Evolutionary conservation across 441 rosid genomes (phyloP), one percentile per base, ranked within the genome.

Genomic region (Brassica hybrid): DNA sequence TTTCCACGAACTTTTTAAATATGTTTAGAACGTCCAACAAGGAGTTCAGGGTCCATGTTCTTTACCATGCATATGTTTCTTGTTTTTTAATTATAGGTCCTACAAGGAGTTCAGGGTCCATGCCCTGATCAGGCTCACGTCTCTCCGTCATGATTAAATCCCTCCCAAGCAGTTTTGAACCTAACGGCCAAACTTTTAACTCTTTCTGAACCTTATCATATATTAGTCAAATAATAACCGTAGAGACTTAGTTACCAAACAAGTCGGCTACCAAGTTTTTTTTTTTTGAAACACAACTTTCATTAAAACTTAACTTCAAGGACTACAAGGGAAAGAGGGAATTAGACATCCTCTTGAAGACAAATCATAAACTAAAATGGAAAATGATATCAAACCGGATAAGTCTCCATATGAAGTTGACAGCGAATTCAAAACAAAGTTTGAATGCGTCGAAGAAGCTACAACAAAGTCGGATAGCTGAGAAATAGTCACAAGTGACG

Each of bases 21-120:
- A 54, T 18, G 18, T 60, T 57, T 6, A 30, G 32, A 71, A 58
- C 14, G 21, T 60, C 43, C 59, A 41, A n/a, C n/a, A n/a, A n/a
- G 52, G 52, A 43, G 52, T 43, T 43, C 52, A 43, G 52, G 52
- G 52, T 12, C 48, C 52, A 43, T 43, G 17, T 57, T 57, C 13
- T 57, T 57, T 18, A 57, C 61, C 61, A 57, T 57, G 61, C 61
- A 18, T 57, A 57, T 18, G 57, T 54, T 54, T 54, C 4, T 54
- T 45, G 16, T 14, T 14, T 52, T 52, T 16, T 6, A 14, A 18
- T 57, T 57, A 4, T 57, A 19, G 27, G 61, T 57, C 61, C 27
- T 6, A 19, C 2, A 4, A 57, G n/a, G n/a, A 57, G 62, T 57
- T 54, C 30, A 10, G 30, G 60, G 30, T 56, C 27, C 27, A 56